Base-by-base conservation (phyloP, 257 asterid genomes). In the Paulownia fortunei region DNA sequence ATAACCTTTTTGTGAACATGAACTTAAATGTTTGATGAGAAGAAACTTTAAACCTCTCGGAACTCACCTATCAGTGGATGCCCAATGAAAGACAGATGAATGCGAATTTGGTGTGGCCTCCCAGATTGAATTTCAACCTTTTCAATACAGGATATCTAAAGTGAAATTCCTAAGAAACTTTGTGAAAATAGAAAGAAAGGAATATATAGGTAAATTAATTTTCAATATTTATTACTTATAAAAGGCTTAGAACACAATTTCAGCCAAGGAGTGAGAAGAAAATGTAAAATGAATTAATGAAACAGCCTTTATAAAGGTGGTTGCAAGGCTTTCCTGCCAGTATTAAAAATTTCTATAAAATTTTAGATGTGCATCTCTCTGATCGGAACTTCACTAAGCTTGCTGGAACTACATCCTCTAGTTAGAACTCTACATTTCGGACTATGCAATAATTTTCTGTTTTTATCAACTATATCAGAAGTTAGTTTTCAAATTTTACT, bases 51-150 rank as follows among this genome's bases (percentile, higher is more conserved):
- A 76, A 72, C 66, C 41, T 56, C 65, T 73, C n/a, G 27, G 51
- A 69, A 41, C 78, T 69, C 78, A 90, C 97, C 94, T 76, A 87
- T 61, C 51, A 93, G 90, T 72, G 99, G 98, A 82, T 89, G 93
- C 60, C 97, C 97, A 46, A 87, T 87, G 86, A 85, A 95, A 73
- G 98, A 88, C 62, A 95, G 97, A 84, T 95, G 99, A 81, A 95
- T 93, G 72, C 98, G 97, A 63, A 95, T 95, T 81, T 95, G 99
- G 84, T 95, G 99, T 18, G 99, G 98, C 86, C 99, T 93, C 76
- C 99, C 99, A 51, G 99, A 91, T 80, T 93, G 93, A 83, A 95
- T 95, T 81, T 93, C 96, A 72, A 91, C 97, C 98, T 93, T 79
- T 69, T 69, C 36, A 44, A 76, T 52, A 76, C 44, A 81, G 58